Evolutionary conservation across 140 eudicot species (phyloP).

Genomic region (Flaveria floridana): DNA sequence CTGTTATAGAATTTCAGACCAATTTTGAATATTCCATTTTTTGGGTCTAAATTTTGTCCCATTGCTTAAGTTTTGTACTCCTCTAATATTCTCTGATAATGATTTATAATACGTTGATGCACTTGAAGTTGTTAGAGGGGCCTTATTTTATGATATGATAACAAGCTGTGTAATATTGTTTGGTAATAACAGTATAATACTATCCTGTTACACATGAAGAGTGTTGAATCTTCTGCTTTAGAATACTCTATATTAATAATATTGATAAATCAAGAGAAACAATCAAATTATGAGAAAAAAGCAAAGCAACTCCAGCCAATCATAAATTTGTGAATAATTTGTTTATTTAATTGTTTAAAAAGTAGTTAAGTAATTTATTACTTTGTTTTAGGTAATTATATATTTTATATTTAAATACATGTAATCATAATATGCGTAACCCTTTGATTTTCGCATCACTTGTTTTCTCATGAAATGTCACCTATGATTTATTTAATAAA

Average conservation of each 20-base stretch:
- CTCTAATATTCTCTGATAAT: constrained; percentile 13
- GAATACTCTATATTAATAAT: not conserved
- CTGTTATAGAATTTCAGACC: constrained; percentile 29
- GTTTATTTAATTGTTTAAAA: no score
- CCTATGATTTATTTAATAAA: not conserved
- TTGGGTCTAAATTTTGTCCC: constrained; percentile 32
- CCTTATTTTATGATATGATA: constrained; percentile 9
- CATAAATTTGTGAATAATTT: no score
- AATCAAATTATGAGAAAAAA: no score
- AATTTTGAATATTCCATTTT: constrained; percentile 33
- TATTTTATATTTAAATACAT: no score
- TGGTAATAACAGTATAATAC: not conserved
- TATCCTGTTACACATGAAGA: not conserved
- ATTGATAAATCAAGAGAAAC: no score
- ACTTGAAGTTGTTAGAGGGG: not conserved
- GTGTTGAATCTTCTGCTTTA: not conserved
- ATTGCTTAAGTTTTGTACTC: constrained; percentile 34
- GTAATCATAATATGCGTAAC: no score
- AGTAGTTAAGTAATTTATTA: no score
- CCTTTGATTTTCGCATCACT: no score
- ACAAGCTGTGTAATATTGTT: not conserved
- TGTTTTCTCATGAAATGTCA: no score
- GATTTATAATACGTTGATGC: no score
- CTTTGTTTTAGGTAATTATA: no score
- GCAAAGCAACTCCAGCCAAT: no score